Conservation (phyloP, 805 yeast genomes). For the Hanseniaspora lindneri region DNA sequence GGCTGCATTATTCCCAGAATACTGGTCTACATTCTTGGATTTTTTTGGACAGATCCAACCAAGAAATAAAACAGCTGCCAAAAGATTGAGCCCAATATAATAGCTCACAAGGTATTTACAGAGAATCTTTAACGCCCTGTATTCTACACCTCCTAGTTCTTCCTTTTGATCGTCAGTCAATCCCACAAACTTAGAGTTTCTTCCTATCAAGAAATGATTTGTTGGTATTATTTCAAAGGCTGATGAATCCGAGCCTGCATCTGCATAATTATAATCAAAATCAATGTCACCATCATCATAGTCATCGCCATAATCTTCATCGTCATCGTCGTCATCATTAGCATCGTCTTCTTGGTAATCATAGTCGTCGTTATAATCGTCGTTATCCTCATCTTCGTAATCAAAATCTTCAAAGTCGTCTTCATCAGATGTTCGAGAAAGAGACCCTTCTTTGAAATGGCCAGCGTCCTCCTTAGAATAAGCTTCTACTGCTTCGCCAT, state of each 20-base stretch:
- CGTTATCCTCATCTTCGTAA: conserved; percentile 14
- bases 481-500: background rate
- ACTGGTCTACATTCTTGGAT: background rate
- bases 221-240: conserved; percentile 52
- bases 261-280: conserved; percentile 4
- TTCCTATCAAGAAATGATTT: conserved; percentile 82
- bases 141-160: conserved; percentile 95
- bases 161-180: conserved; percentile 74
- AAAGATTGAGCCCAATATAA: conserved; percentile 63
- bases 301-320: conserved; percentile 17
- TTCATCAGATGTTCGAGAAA: too few species aligned
- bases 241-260: conserved; percentile 19
- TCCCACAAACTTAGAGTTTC: conserved; percentile 83
- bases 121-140: conserved; percentile 71
- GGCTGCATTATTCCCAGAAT: conserved; percentile 7
- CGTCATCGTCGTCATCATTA: conserved; percentile 17
- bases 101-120: conserved; percentile 52
- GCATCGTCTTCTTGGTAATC: conserved; percentile 12
- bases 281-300: conserved; percentile 16
- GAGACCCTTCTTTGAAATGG: background rate
- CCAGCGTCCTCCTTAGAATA: background rate
- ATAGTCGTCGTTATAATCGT: background rate
- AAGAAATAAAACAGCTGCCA: conserved; percentile 41
- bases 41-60: conserved; percentile 45
- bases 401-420: background rate